Evolutionary conservation across 2,329 filamentous ascomycete species (phyloP).

Genomic region (Botrytis fragariae): DNA sequence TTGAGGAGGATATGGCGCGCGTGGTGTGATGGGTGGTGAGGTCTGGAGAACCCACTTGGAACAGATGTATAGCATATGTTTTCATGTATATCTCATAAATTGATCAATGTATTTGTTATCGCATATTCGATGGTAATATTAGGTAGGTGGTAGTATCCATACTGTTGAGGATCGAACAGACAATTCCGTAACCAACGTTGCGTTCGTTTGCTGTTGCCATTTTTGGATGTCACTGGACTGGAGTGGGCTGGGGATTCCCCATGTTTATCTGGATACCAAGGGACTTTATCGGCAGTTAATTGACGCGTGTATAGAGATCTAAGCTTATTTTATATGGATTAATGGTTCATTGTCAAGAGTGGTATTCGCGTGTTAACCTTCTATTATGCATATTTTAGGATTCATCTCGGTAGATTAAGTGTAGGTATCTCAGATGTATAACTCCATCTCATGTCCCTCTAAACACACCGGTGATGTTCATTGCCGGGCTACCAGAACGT

Average conservation of each 20-base stretch:
- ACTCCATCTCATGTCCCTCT: not conserved
- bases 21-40: too few relatives aligned
- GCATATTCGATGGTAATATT: not conserved
- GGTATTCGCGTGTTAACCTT: not conserved
- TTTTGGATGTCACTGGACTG: not conserved
- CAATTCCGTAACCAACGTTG: not conserved
- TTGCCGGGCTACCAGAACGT: not conserved
- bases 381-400: not conserved
- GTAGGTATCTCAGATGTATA: not conserved
- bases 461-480: not conserved
- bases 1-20: not conserved
- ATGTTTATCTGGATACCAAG: constrained; percentile 1
- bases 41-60: not conserved
- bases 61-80: not conserved
- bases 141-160: not conserved
- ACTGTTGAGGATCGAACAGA: not conserved
- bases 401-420: not conserved
- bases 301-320: not conserved
- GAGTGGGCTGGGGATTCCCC: not conserved
- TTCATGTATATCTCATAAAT: not conserved
- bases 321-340: not conserved
- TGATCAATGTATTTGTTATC: not conserved
- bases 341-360: not conserved
- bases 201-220: not conserved
- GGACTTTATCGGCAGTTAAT: not conserved